Evolutionary conservation across 306 rosid genomes (phyloP), one percentile per base, ranked within the genome.

Genomic region (Mimosa pudica): DNA sequence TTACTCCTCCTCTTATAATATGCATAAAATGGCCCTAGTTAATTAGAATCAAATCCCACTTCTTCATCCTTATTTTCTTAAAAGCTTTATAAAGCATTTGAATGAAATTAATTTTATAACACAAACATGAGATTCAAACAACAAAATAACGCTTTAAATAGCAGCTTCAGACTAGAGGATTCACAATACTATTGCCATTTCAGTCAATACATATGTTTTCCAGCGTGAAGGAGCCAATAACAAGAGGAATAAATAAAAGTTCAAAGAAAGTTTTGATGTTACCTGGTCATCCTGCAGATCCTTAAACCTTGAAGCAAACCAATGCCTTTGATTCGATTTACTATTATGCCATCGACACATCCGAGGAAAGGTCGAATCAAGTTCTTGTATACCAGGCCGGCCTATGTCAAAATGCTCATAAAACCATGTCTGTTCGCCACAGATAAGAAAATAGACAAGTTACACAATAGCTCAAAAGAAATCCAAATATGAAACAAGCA

Each of bases 361-460:
- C 3, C 93, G 93, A 80, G 93, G 93, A 84, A 85, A 85, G 68
- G 80, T 38, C 6, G 32, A 20, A 83, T 78, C 83, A 13, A 70
- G 61, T 60, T 81, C 85, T 77, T 74, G 82, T 65, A 85, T 46
- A 24, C 68, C 54, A 70, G 93, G 90, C 58, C 90, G 83, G 33
- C 88, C 90, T 41, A 85, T 70, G 73, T 89, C 90, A 87, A 89
- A 83, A 80, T 89, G 93, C 75, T 89, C 93, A 73, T 85, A 87
- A 58, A 80, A 83, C 93, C 93, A 89, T 79, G 84, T 80, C 93
- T 89, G 84, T 77, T 71, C 30, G n/a, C 72, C 66, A 80, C 66
- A 54, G 49, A 46, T n/a, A 55, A 78, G 20, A 71, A 18, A 7
- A 46, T 30, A 48, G n/a, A 20, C 47, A 76, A 80, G 60, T 71